These are phyloP conservation scores for Teratosphaeria viscida DNA, from an alignment of 2,329 filamentous ascomycete genomes.

Conservation along the genomic window DNA sequence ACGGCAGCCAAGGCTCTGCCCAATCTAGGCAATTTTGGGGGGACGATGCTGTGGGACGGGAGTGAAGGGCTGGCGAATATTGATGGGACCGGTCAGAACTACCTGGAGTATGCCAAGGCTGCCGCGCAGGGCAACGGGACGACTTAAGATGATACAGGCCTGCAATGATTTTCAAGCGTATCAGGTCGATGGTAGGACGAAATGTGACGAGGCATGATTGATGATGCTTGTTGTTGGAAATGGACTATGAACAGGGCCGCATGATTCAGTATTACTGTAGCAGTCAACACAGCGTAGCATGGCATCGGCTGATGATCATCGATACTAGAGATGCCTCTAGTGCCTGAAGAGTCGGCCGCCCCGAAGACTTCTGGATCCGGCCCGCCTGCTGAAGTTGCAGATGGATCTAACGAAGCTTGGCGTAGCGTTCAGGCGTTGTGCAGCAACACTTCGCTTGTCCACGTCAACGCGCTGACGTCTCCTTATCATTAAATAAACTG, in stretches of 20 bases:
- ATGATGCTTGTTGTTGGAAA: too few relatives aligned
- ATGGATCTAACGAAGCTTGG: not conserved
- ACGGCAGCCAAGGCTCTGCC: conserved; percentile 11
- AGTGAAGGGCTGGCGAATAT: conserved; percentile 19
- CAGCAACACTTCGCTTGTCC: not conserved
- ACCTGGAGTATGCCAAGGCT: conserved; percentile 7
- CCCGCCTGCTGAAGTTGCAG: not conserved
- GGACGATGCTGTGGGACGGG: conserved; percentile 31
- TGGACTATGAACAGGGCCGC: too few relatives aligned
- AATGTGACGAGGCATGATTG: too few relatives aligned
- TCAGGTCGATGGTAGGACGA: too few relatives aligned
- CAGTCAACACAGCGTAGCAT: too few relatives aligned
- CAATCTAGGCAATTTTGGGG: conserved; percentile 23
- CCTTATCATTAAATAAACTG: not conserved
- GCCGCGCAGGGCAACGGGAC: not conserved
- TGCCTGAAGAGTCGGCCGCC: too few relatives aligned
- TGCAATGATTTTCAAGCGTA: too few relatives aligned
- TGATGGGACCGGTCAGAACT: conserved; percentile 8
- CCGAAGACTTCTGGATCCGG: not conserved
- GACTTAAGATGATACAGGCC: not conserved
- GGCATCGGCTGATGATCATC: too few relatives aligned
- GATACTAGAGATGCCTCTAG: too few relatives aligned
- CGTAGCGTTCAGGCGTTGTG: not conserved
- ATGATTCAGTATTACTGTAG: too few relatives aligned
- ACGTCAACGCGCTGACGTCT: not conserved